Conservation (phyloP, 2,329 filamentous ascomycete genomes). For the Fusarium camptoceras region DNA sequence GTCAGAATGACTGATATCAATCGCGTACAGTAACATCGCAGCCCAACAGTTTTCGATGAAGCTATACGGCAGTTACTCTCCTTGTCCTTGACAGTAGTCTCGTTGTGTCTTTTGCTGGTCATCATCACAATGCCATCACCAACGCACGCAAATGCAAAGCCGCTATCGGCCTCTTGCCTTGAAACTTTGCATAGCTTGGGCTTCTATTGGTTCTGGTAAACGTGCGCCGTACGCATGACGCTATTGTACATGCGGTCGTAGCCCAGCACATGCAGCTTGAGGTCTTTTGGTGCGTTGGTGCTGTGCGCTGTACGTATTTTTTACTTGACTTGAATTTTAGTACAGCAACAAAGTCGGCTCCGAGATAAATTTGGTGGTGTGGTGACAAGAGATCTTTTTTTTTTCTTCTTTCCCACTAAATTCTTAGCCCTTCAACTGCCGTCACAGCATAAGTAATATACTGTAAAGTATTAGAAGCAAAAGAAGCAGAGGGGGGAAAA, state of each 20-base stretch:
- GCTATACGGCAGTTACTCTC: background rate
- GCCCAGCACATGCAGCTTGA: slow-evolving; percentile 13
- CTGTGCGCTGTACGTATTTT: slow-evolving; percentile 16
- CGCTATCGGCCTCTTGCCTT: slow-evolving; percentile 38
- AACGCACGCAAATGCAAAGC: slow-evolving; percentile 31
- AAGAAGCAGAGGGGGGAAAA: background rate
- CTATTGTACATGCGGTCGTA: slow-evolving; percentile 42
- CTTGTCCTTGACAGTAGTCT: background rate
- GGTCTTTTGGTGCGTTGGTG: background rate
- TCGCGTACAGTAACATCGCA: background rate
- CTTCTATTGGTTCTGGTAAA: slow-evolving; percentile 34
- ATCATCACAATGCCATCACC: slow-evolving; percentile 35
- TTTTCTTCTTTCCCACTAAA: background rate
- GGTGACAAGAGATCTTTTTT: slow-evolving; percentile 12
- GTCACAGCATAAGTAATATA: background rate
- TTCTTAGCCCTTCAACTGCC: slow-evolving; percentile 24
- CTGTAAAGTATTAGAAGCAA: background rate
- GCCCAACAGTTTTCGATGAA: slow-evolving; percentile 29
- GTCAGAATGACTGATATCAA: slow-evolving; percentile 13
- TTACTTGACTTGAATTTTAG: background rate
- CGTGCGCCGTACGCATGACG: slow-evolving; percentile 41
- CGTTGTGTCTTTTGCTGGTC: slow-evolving; percentile 12
- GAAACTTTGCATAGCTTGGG: slow-evolving; percentile 18
- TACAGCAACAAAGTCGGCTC: slow-evolving; percentile 20
- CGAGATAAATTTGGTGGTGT: slow-evolving; percentile 26